Base-by-base conservation (phyloP, 495 filamentous ascomycete genomes). In the Staphylotrichum longicolle region DNA sequence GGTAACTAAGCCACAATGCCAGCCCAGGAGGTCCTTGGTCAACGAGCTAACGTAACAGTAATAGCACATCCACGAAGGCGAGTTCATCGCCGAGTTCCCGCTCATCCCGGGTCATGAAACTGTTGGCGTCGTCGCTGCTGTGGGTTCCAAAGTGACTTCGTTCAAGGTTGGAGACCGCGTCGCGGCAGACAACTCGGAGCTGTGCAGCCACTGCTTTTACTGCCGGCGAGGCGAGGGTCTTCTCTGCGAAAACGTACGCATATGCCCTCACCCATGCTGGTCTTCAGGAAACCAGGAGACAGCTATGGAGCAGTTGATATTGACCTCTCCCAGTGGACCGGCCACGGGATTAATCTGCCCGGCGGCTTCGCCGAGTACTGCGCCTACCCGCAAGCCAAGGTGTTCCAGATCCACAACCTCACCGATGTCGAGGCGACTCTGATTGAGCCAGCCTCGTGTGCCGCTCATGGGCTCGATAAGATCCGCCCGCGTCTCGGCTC, bases 201-300 rank as follows among this genome's bases (percentile, higher is more conserved):
- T 88, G 34, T 90, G 87, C 77, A 81, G 82, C 35, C 79, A 84
- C 63, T 90, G 87, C 74, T 88, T 87, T 79, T 89, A 89, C 76
- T 90, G 86, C 72, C 84, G 86, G 57, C 83, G 84, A 50, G 87
- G 87, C 37, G 77, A 88, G 61, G 80, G 83, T 49, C 73, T 90
- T 37, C 82, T 89, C 57, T 90, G 87, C 68, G 87, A 90, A 74
- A 77, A 88, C 71, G 55, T 57, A 57, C 33, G 55, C 20, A 27
- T 27, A 27, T 57, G 27, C 27, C 51, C 52, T 6, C 15, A 3
- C 7, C 4, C 12, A 37, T 32, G 4, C 51, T 42, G 15, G 20
- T 14, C 14, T 6, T 12, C 35, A 5, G 2, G 1, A 42, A 30
- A 54, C 37, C 48, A 39, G 37, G 10, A 39, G 37, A 6, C 37